Evolutionary conservation across 2,329 filamentous ascomycete genomes (phyloP), one percentile per base, ranked within the genome.

Genomic region (Pyrenophora tritici-repentis): DNA sequence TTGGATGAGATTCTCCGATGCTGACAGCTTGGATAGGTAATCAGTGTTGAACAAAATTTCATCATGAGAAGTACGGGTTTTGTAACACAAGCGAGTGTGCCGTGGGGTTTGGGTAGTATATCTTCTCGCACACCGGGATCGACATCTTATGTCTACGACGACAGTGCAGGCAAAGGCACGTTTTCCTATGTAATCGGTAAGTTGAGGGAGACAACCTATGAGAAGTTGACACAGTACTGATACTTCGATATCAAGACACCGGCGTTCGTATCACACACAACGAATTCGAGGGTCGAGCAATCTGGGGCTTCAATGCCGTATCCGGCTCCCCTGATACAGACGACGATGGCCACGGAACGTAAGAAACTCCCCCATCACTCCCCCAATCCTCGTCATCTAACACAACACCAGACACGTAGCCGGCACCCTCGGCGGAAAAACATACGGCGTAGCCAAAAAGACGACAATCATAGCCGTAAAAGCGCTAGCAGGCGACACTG

Each of bases 231-330:
- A 6, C 4, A 6, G 5, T 17, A 29, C n/a, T 50, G 9, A 50
- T 17, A 31, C n/a, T 3, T 22, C 12, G 20, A 26, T 14, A 4
- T 37, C 6, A 18, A 51, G 86, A 89, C 70, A 87, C 85, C 2
- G 86, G 86, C 55, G 81, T 88, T 67, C 73, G 75, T 36, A 70
- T 72, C 26, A 79, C 76, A 2, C 86, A 88, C 71, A 24, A 41
- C 1, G 71, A 72, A 6, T 73, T 73, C 24, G 59, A 53, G 10
- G 65, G 67, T 22, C 65, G 70, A 13, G 70, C 68, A 8, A 47
- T 42, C 8, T 67, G 59, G 53, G 70, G 66, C 6, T 66, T 53
- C 58, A 71, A 72, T 33, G 61, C 65, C 1, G 63, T 69, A 2
- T 55, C 10, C 13, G 44, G 39, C 26, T 34, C 8, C n/a, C 31